Base-by-base conservation (phyloP, 192 early-diverging fungal species). In the Gonapodya prolifera region DNA sequence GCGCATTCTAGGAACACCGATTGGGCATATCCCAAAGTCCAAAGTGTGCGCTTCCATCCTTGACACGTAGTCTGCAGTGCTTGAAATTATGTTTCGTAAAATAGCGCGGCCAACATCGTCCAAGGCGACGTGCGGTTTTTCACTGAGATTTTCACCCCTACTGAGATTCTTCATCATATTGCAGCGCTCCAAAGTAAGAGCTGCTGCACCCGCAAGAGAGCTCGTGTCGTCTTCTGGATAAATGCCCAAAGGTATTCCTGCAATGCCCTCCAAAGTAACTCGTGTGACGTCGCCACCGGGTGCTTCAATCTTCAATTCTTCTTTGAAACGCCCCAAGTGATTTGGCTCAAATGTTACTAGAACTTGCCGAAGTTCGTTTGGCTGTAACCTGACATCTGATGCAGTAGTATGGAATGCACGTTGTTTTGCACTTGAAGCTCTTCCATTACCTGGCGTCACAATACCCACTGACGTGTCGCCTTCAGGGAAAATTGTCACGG, bases 171-270 rank as follows among this genome's bases (percentile, higher is more conserved):
- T 77, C 80, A 89, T 86, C 34, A 89, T 85, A 29, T 86, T 82
- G 33, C 79, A 82, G n/a, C 88, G 86, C 79, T 89, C 88, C 18
- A 80, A 76, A 0, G 88, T 84, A 0, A 89, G 78, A 29, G 81
- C 83, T 2, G 80, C 80, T 0, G 86, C 82, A 1, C 88, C 88
- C 30, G 83, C 83, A 33, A 34, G 34, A 0, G 86, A 87, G 69
- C 83, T 84, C 69, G 84, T 84, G 16, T 79, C 79, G 77, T 76
- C 77, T 75, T 89, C 88, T 16, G 87, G 86, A 69, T 87, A 88
- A 8, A 89, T 75, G 28, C 86, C 86, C 16, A 89, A 82, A 1
- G 88, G 88, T n/a, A 89, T 88, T 35, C 86, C 88, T 1, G 87
- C 80, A 18, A 84, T 83, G 69, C 88, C 88, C 1, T 79, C 70